A percentile compares a stretch with the other conserved stretches of the same genome.
phyloP scores from a whole-genome alignment of 2,329 filamentous ascomycete genomes.

The Claviceps paspali region DNA sequence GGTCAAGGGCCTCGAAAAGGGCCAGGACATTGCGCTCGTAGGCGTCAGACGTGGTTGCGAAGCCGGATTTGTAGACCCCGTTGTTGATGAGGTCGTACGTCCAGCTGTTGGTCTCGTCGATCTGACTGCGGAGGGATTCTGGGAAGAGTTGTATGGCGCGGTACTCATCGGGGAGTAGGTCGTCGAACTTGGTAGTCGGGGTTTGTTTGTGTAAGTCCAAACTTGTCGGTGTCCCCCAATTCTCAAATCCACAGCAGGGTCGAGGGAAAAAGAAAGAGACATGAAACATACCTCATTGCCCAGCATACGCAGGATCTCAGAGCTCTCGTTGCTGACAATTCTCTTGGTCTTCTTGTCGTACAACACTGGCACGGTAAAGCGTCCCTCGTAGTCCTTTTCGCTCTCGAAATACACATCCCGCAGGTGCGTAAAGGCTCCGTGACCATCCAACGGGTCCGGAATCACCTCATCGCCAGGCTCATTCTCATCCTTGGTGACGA shows the following conservation, averaged over 20 bases:
- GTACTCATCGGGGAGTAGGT: slow-evolving; percentile 44
- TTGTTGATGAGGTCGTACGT: slow-evolving; percentile 62
- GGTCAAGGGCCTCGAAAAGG: slow-evolving; percentile 66
- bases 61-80: slow-evolving; percentile 62
- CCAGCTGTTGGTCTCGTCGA: slow-evolving; percentile 69
- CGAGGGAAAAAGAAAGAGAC: not conserved
- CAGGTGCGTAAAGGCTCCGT: slow-evolving; percentile 53
- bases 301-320: slow-evolving; percentile 86
- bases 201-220: not conserved
- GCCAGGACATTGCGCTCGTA: slow-evolving; percentile 59
- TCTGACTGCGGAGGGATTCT: slow-evolving; percentile 41
- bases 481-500: slow-evolving; percentile 47
- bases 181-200: slow-evolving; percentile 42
- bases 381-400: slow-evolving; percentile 55
- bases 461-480: slow-evolving; percentile 47
- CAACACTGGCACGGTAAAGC: slow-evolving; percentile 78
- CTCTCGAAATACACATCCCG: slow-evolving; percentile 67
- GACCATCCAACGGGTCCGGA: slow-evolving; percentile 53
- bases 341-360: slow-evolving; percentile 61
- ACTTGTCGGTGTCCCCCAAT: no score
- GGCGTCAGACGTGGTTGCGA: slow-evolving; percentile 68
- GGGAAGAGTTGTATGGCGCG: slow-evolving; percentile 54
- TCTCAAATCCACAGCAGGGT: no score
- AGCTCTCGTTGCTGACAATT: slow-evolving; percentile 86
- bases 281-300: slow-evolving; percentile 45